Evolutionary conservation across 1,284 basidiomycete genomes (phyloP).

Genomic region (Butyriboletus appendiculatus): DNA sequence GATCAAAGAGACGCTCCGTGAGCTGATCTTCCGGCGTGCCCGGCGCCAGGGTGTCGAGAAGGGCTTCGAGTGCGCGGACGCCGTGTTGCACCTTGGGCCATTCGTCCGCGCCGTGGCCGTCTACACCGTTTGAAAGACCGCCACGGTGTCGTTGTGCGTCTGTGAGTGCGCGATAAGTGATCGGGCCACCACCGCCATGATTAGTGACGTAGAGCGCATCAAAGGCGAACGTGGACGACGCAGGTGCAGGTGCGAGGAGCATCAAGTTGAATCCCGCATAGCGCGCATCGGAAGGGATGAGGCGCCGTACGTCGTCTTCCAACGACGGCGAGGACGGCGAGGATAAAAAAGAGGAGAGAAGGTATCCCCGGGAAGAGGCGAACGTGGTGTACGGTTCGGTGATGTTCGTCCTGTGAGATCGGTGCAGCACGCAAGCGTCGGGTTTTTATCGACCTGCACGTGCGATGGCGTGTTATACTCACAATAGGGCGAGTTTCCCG

Average conservation of each 20-base stretch:
- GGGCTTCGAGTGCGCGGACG: constrained; percentile 42
- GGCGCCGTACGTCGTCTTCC: constrained; percentile 45
- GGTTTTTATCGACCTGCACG: neutral
- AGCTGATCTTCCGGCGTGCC: constrained; percentile 51
- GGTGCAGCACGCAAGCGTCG: neutral
- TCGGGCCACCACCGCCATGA: constrained; percentile 59
- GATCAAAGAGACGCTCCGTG: constrained; percentile 55
- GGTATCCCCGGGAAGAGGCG: constrained; percentile 61
- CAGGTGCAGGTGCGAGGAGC: constrained; percentile 46
- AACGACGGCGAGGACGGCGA: constrained; percentile 5
- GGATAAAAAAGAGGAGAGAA: constrained; percentile 63
- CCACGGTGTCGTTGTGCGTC: constrained; percentile 49
- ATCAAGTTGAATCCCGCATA: constrained; percentile 82
- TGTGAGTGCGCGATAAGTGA: constrained; percentile 54
- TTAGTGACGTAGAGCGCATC: constrained; percentile 65
- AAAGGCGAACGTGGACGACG: constrained; percentile 39
- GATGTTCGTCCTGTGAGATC: constrained; percentile 68
- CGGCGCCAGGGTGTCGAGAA: constrained; percentile 39
- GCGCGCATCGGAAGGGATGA: constrained; percentile 46
- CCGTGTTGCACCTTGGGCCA: constrained; percentile 77
- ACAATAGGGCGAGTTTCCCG: constrained; percentile 72
- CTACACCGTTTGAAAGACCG: constrained; percentile 73
- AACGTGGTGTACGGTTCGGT: constrained; percentile 55
- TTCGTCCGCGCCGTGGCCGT: constrained; percentile 51
- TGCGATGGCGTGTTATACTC: constrained; percentile 35